Base-by-base conservation (phyloP, 1,139 yeast genomes). In the Entelexis paramagnoliae region DNA sequence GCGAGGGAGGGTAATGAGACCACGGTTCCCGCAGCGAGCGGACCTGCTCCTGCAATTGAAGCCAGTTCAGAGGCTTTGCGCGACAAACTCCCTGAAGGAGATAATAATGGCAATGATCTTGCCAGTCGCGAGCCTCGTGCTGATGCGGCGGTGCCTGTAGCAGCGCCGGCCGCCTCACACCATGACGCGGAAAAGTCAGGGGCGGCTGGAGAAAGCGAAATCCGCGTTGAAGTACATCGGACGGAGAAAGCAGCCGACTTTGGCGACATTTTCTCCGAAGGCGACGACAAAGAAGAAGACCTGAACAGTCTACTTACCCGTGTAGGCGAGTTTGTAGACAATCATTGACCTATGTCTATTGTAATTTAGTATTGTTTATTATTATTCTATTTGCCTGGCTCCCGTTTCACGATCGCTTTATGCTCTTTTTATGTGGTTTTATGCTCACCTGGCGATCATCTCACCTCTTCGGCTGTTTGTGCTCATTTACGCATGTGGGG, bases 311-410 rank as follows among this genome's bases (percentile, higher is more conserved):
- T 65, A 28, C 55, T 66, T 26, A 66, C 63, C 51, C 63, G 63
- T 35, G 68, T 66, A 14, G 69, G 68, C 29, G 67, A 64, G 34
- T 65, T 61, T 41, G 67, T 66, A 36, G 62, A 60, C 51, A 55
- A 59, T 51, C 54, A 60, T 29, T 47, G 47, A 51, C 24, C 2
- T 24, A 34, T 11, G 22, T 47, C 36, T 48, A 19, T 45, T 42
- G 29, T 24, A 39, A 26, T 43, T 46, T 48, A 34, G 46, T 49
- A 49, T 50, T 43, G 24, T 43, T 26, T 46, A 43, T 45, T 39
- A n/a, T 39, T 24, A 24, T 39, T 39, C 20, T 39, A 19, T 39
- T 13, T 22, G 24, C 24, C 24, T 22, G 24, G 24, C 24, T 4
- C 24, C 4, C 24, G 24, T 22, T 6, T 22, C 6, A 6, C 6